A percentile compares a stretch with the other conserved stretches of the same genome.
Evolutionary conservation across 2,329 filamentous ascomycete genomes (phyloP).

Genomic region (Cytospora chrysosperma): DNA sequence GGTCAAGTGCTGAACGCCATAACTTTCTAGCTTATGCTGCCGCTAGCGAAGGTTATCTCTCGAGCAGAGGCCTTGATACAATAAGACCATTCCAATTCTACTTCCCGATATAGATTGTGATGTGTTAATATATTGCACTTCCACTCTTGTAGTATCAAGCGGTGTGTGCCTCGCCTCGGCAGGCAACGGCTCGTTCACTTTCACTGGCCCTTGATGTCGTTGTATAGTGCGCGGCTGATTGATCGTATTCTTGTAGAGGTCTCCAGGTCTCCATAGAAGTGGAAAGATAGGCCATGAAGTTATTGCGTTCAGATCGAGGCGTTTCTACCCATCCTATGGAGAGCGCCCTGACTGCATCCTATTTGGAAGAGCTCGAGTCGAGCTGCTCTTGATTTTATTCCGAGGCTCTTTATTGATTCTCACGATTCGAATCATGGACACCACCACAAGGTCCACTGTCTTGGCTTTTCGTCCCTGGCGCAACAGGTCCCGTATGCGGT

Average conservation of each 20-base stretch:
- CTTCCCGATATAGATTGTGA: background rate
- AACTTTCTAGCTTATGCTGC: background rate
- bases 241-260: no score
- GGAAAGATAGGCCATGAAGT: no score
- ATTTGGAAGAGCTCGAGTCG: background rate
- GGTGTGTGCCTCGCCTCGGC: no score
- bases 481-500: slow-evolving; percentile 42
- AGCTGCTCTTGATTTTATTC: no score
- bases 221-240: background rate
- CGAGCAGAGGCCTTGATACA: background rate
- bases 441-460: slow-evolving; percentile 33
- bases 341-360: background rate
- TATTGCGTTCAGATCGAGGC: no score
- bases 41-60: background rate
- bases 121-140: background rate
- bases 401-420: background rate
- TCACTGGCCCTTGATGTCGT: no score
- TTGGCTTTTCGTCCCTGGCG: slow-evolving; percentile 42
- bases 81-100: background rate
- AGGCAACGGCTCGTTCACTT: background rate
- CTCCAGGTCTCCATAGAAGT: no score
- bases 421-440: background rate
- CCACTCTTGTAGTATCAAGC: no score
- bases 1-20: slow-evolving; percentile 14
- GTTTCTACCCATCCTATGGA: no score